Evolutionary conservation across 257 asterid species (phyloP), one percentile per base, ranked within the genome.

Genomic region (Fraxinus excelsior): DNA sequence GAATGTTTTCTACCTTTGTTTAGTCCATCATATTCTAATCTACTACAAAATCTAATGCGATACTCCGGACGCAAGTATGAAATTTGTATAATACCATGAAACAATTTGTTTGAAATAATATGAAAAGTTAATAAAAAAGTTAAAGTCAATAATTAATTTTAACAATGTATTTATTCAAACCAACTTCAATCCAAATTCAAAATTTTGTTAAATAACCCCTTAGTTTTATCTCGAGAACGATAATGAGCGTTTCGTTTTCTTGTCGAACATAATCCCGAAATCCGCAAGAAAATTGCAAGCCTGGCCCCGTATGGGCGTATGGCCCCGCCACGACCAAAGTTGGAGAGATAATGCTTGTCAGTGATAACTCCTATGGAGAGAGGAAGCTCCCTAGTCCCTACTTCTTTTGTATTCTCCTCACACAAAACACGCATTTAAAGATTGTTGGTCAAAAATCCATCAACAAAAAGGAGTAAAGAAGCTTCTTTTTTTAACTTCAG

Each of bases 401-500:
- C 16, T 11, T 11, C 21, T 16, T 42, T 42, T 42, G 51, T 12
- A 42, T 42, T 11, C 13, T 18, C 28, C 29, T 10, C 72, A 14
- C 72, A 66, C 78, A 71, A 12, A 76, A 56, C 76, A 64, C 80
- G 78, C 84, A 76, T 76, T 76, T 81, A 67, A 78, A 64, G 72
- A 46, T 83, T 76, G 79, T 23, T 71, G 75, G 84, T 85, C 69
- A 79, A 79, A 79, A 80, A 77, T 77, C 72, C 79, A 66, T 80
- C 10, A 80, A 64, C 58, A n/a, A 76, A 76, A 75, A 77, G 67
- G 66, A 67, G 72, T 82, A 78, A 82, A 60, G 85, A 82, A 78
- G 80, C 81, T 83, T 81, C 85, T 19, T 69, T 73, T 73, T 81
- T 29, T 44, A 68, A 81, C 82, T 76, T 75, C 83, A 80, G 81